phyloP scores from a whole-genome alignment of 2,329 filamentous ascomycete species.

The Emydomyces testavorans region DNA sequence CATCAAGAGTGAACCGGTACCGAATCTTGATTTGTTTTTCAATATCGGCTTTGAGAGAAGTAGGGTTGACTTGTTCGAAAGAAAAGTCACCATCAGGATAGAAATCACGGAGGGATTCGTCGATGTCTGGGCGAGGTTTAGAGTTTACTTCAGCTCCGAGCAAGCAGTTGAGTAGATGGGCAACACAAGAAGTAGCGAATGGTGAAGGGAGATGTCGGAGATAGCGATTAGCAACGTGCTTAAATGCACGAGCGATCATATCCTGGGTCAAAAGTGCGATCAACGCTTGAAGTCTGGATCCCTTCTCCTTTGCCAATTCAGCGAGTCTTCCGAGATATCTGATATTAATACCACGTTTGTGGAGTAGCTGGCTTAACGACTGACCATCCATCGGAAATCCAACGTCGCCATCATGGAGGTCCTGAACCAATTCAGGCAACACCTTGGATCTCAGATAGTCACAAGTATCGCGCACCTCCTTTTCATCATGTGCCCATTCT shows the following conservation, averaged over 20 bases:
- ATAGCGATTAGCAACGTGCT: slow-evolving; percentile 73
- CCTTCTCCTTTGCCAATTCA: slow-evolving; percentile 53
- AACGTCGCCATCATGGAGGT: slow-evolving; percentile 82
- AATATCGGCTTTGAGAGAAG: slow-evolving; percentile 57
- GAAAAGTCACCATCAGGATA: slow-evolving; percentile 73
- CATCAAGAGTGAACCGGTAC: slow-evolving; percentile 62
- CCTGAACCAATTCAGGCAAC: slow-evolving; percentile 73
- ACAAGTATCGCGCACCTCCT: slow-evolving; percentile 75
- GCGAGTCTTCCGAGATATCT: slow-evolving; percentile 86
- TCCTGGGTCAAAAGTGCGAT: slow-evolving; percentile 71
- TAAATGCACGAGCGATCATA: slow-evolving; percentile 91
- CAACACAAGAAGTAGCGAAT: slow-evolving; percentile 65
- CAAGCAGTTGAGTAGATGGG: slow-evolving; percentile 89
- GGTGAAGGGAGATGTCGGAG: slow-evolving; percentile 67
- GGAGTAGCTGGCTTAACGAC: slow-evolving; percentile 74
- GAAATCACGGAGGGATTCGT: slow-evolving; percentile 59
- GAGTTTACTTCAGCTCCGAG: slow-evolving; percentile 64
- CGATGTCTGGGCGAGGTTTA: slow-evolving; percentile 66
- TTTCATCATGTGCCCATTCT: slow-evolving; percentile 71
- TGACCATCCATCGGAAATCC: slow-evolving; percentile 98
- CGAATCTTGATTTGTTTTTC: slow-evolving; percentile 59
- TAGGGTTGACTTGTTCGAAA: slow-evolving; percentile 69
- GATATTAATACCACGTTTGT: slow-evolving; percentile 95
- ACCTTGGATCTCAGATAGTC: slow-evolving; percentile 62
- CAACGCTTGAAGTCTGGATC: slow-evolving; percentile 63